Conservation (phyloP, 768 basidiomycete genomes). For the Chalciporus pseudorubinellus region DNA sequence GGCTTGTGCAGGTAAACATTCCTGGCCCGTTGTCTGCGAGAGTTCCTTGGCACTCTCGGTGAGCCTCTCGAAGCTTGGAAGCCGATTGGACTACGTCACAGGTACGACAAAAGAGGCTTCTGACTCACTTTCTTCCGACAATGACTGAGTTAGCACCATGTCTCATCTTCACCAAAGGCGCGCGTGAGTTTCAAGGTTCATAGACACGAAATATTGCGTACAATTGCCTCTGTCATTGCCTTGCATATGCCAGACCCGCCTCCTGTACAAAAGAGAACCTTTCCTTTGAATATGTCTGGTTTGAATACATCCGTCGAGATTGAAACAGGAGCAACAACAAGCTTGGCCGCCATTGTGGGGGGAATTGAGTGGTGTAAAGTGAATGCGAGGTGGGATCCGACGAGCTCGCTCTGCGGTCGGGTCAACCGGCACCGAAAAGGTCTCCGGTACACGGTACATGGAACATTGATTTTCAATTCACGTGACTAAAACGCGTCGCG, state of each 20-base stretch:
- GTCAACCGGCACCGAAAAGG: not conserved
- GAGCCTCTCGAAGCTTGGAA: conserved; percentile 67
- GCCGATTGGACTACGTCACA: conserved; percentile 1
- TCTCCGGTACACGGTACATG: not conserved
- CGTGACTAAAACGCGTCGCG: conserved; percentile 19
- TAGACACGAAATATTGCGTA: conserved; percentile 34
- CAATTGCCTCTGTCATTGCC: conserved; percentile 80
- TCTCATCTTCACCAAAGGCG: conserved; percentile 56
- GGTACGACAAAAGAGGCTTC: not conserved
- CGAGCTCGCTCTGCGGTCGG: not conserved
- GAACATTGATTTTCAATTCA: conserved; percentile 19
- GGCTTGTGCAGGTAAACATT: conserved; percentile 69
- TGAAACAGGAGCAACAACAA: conserved; percentile 44
- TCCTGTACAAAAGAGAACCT: conserved; percentile 88
- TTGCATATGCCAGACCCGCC: conserved; percentile 93
- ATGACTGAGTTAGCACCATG: conserved; percentile 83
- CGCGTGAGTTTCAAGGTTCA: conserved; percentile 7
- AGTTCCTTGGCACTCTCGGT: conserved; percentile 69
- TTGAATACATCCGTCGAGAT: conserved; percentile 69
- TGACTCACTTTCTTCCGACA: conserved; percentile 78
- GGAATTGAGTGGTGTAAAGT: not conserved
- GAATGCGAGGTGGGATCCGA: not conserved
- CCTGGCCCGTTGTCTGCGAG: conserved; percentile 61
- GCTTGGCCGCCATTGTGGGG: conserved; percentile 39
- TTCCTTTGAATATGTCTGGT: conserved; percentile 80